Percentiles rank a stretch among this genome's conserved stretches.
phyloP scores from a whole-genome alignment of 768 basidiomycete species.

The Lactifluus subvellereus region DNA sequence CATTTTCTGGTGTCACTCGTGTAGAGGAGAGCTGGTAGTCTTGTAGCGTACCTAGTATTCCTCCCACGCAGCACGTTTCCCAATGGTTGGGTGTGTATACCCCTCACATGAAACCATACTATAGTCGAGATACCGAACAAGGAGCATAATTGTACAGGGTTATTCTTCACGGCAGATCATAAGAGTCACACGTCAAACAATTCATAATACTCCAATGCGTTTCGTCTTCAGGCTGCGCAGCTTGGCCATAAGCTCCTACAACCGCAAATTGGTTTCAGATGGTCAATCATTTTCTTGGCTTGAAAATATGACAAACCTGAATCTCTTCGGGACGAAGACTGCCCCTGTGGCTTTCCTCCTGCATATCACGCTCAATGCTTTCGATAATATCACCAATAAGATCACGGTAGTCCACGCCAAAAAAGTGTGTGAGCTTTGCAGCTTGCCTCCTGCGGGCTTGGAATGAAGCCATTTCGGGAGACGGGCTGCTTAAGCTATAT shows the following conservation, averaged over 20 bases:
- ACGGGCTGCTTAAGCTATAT: slow-evolving; percentile 34
- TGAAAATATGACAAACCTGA: slow-evolving; percentile 44
- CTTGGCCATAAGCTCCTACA: slow-evolving; percentile 39
- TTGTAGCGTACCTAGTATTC: slow-evolving; percentile 37
- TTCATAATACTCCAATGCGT: slow-evolving; percentile 33
- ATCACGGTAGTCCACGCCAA: slow-evolving; percentile 79
- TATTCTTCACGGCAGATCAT: slow-evolving; percentile 27
- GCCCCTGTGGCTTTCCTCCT: slow-evolving; percentile 61
- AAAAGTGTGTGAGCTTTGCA: slow-evolving; percentile 82
- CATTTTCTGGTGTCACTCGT: slow-evolving; percentile 85
- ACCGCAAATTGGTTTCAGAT: slow-evolving; percentile 7
- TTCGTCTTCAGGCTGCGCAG: slow-evolving; percentile 51
- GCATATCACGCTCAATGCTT: slow-evolving; percentile 70
- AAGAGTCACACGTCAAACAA: slow-evolving; percentile 11
- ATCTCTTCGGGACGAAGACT: slow-evolving; percentile 62
- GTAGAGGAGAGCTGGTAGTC: slow-evolving; percentile 76
- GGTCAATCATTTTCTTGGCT: background rate
- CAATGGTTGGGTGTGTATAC: slow-evolving; percentile 5
- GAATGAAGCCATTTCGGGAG: slow-evolving; percentile 50
- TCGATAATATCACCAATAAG: slow-evolving; percentile 73
- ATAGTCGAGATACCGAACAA: slow-evolving; percentile 10
- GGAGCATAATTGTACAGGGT: slow-evolving; percentile 16
- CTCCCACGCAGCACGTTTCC: background rate
- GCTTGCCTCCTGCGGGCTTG: slow-evolving; percentile 67
- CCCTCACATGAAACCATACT: slow-evolving; percentile 5